Base-by-base conservation (phyloP, 129 eudicot species). In the Oenanthe sinensis region DNA sequence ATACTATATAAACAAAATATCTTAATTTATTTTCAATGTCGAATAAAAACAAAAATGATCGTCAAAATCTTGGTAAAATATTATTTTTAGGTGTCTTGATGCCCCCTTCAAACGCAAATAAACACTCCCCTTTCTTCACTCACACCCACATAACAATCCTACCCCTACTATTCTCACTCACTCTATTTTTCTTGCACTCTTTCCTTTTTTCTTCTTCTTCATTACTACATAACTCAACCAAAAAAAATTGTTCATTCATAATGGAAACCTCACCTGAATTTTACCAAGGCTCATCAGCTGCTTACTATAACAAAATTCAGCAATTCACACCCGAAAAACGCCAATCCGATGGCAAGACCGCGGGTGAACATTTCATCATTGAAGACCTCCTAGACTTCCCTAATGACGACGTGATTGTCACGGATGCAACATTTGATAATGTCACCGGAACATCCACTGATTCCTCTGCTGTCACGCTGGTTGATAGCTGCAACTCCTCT, bases 301-400 rank as follows among this genome's bases (percentile, higher is more conserved):
- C 37, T 44, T 46, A 46, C 77, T 24, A 74, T 42, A 74, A 74
- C 60, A 74, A 46, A 3, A 13, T 4, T 0, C 77, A 74, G 4
- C 84, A 87, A 80, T 81, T 83, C 83, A 54, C 87, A 9, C 71
- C 80, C 33, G 88, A 82, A 50, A 80, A 83, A 28, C 43, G 73
- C 16, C 43, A 68, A 8, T 33, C 43, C 12, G 71, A 52, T 79
- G 20, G 77, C 75, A 81, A 63, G 43, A 4, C 44, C 24, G 8
- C 79, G 24, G 84, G 48, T n/a, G 96, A 92, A 40, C 83, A 85
- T 78, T 93, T 93, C 42, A 22, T 83, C 78, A 83, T 93, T 60
- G 97, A 93, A 1, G 98, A 93, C 85, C 98, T 93, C 62, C 86
- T 93, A 4, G 89, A 93, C 81, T 86, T 89, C 79, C 93, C 98